phyloP scores from a whole-genome alignment of 2,329 filamentous ascomycete species.

The Arthroderma sp. region DNA sequence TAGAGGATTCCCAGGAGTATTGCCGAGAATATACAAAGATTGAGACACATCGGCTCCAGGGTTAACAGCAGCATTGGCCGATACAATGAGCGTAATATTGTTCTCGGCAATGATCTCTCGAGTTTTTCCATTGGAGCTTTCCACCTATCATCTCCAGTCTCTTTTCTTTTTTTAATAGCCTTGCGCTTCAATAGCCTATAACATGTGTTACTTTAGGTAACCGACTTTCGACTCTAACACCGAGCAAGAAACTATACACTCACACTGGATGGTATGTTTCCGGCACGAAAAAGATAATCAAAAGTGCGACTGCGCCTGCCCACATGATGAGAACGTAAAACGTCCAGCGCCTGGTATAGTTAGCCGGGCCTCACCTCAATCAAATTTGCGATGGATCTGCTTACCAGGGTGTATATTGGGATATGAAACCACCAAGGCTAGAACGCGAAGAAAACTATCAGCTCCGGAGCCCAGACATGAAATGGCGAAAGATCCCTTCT shows the following conservation, averaged over 20 bases:
- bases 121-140: no score
- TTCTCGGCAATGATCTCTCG: no score
- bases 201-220: neutral
- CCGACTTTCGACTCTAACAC: neutral
- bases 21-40: slow-evolving; percentile 34
- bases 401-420: slow-evolving; percentile 55
- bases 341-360: slow-evolving; percentile 50
- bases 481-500: no score
- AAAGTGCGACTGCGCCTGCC: slow-evolving; percentile 50
- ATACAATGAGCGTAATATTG: no score
- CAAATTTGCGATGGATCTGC: slow-evolving; percentile 2
- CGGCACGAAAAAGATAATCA: slow-evolving; percentile 61
- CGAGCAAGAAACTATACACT: slow-evolving; percentile 6
- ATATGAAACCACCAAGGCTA: slow-evolving; percentile 62
- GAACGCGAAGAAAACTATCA: slow-evolving; percentile 18
- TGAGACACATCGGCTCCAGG: slow-evolving; percentile 36
- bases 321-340: slow-evolving; percentile 80
- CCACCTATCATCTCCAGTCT: slow-evolving; percentile 55
- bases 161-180: slow-evolving; percentile 53
- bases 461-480: no score
- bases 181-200: slow-evolving; percentile 52
- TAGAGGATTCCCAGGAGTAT: slow-evolving; percentile 25
- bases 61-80: slow-evolving; percentile 23
- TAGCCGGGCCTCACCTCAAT: neutral
- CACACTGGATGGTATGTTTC: slow-evolving; percentile 64